Evolutionary conservation across 169 alveolate species (phyloP).

Genomic region (Eimeria brunetti): DNA sequence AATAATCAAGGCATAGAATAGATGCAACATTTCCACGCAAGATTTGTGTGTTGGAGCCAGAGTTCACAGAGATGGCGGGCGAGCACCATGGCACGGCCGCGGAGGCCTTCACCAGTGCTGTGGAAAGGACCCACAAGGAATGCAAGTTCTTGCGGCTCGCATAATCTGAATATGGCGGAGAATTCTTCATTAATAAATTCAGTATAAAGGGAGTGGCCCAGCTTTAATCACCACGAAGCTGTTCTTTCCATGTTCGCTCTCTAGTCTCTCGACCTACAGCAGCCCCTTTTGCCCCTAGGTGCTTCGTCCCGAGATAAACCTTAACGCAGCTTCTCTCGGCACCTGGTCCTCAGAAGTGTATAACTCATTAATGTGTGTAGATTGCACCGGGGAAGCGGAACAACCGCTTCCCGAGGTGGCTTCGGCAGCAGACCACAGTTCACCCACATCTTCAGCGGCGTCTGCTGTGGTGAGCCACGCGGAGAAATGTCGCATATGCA

Average conservation of each 20-base stretch:
- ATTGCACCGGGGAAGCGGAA: background rate
- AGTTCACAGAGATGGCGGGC: background rate
- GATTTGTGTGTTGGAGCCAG: background rate
- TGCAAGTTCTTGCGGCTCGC: background rate
- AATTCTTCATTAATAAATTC: background rate
- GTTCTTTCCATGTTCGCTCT: background rate
- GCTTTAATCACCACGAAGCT: background rate
- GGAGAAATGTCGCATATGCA: slow-evolving; percentile 66
- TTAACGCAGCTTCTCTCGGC: background rate
- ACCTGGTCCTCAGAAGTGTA: background rate
- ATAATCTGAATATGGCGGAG: background rate
- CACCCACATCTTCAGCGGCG: background rate
- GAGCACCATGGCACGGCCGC: background rate
- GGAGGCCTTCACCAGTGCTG: background rate
- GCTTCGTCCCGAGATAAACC: background rate
- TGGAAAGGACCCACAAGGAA: background rate
- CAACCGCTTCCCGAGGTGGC: slow-evolving; percentile 1
- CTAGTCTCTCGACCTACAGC: background rate
- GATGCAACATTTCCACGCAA: background rate
- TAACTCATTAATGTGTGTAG: background rate
- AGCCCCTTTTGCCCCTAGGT: background rate
- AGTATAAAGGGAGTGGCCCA: background rate
- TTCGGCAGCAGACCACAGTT: slow-evolving; percentile 13
- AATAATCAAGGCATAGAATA: background rate
- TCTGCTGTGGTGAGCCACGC: background rate